A percentile compares a stretch with the other conserved stretches of the same genome.
Conservation (phyloP, 257 asterid species). For the Handroanthus guayacan region DNA sequence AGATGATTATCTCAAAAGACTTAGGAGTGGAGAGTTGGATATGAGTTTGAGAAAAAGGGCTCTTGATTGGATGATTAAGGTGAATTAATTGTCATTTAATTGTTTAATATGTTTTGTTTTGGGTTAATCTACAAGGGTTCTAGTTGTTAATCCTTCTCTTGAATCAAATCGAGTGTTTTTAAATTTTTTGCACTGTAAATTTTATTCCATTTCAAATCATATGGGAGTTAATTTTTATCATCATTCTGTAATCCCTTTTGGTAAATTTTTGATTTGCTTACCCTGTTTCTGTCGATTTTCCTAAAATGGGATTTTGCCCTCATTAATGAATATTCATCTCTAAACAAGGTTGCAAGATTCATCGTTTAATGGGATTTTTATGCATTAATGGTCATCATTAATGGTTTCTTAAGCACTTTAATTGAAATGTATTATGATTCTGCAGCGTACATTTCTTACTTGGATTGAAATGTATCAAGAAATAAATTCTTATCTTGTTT, state of each 20-base stretch:
- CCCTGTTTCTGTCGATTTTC: slow-evolving; percentile 23
- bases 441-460: neutral
- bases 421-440: slow-evolving; percentile 23
- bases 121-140: neutral
- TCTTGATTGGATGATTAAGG: slow-evolving; percentile 89
- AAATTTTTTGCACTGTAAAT: neutral
- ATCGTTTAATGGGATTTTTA: slow-evolving; percentile 27
- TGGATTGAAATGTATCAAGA: neutral
- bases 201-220: slow-evolving; percentile 24
- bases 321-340: slow-evolving; percentile 26
- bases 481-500: neutral
- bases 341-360: slow-evolving; percentile 16
- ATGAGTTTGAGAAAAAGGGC: slow-evolving; percentile 64
- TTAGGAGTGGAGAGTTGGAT: slow-evolving; percentile 79
- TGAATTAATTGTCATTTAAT: slow-evolving; percentile 36
- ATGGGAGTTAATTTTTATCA: neutral
- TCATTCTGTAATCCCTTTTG: slow-evolving; percentile 18
- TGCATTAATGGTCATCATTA: slow-evolving; percentile 41
- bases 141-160: neutral
- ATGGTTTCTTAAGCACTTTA: slow-evolving; percentile 30
- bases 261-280: slow-evolving; percentile 16
- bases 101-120: neutral
- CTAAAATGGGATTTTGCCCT: slow-evolving; percentile 23
- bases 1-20: slow-evolving; percentile 67
- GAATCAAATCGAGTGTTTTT: slow-evolving; percentile 19